Evolutionary conservation across 2,329 filamentous ascomycete species (phyloP), one percentile per base, ranked within the genome.

Genomic region (Xylariaceae sp.): DNA sequence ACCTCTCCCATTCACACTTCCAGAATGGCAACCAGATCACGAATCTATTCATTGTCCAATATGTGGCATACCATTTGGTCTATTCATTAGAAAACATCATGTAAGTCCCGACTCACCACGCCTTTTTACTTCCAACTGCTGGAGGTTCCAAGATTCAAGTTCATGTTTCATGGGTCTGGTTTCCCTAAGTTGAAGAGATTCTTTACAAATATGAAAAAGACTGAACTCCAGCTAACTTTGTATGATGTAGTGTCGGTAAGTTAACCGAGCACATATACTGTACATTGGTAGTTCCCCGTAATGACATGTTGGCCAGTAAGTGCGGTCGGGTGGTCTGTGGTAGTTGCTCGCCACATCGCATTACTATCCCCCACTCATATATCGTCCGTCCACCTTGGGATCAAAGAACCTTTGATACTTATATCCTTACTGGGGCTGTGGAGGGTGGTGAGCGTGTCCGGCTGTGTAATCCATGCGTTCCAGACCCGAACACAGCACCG

Each of bases 301-400:
- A 42, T 53, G 47, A 55, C 25, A 37, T 21, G 4, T 6, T 7
- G 21, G 27, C 37, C 38, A 86, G 84, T 55, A 96, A 95, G 78
- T 97, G 92, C 63, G 92, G 92, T 37, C 77, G 90, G 50, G 91
- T 97, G 7, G 92, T 97, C 20, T 97, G 92, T 67, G 83, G 84
- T 47, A 76, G 82, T 17, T 97, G 92, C 69, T 96, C 92, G 3
- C 92, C 92, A 3, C 92, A 97, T 66, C 82, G 90, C 50, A 97
- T 97, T 62, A 95, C 88, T 3, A 96, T 97, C 52, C 92, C 92
- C 1, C 80, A 91, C 54, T 88, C 93, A 62, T 97, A 88, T 64
- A 95, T 97, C 54, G 90, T 96, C 21, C 85, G 85, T 38, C 86
- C 88, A 3, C 85, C 86, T 1, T 74, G 69, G 6, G 58, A 65